Conservation (phyloP, 805 yeast species). For the Saturnispora diversa region DNA sequence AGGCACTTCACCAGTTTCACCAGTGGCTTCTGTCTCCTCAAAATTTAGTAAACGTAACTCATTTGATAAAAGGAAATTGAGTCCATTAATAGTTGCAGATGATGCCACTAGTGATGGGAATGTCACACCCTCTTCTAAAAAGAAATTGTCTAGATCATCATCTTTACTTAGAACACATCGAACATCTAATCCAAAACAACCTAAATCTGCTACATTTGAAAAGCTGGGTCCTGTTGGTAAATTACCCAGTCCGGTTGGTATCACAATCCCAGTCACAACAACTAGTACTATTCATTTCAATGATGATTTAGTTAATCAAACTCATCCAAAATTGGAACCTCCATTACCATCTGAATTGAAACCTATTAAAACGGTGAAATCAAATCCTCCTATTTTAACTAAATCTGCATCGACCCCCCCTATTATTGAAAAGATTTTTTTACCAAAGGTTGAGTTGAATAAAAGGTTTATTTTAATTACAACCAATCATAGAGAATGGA, state of each 20-base stretch:
- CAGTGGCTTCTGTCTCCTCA: slow-evolving; percentile 2
- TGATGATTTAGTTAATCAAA: slow-evolving; percentile 4
- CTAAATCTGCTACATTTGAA: slow-evolving; percentile 21
- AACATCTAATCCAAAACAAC: slow-evolving; percentile 3
- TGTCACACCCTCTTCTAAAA: not conserved
- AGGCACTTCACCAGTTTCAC: slow-evolving; percentile 7
- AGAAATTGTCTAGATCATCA: slow-evolving; percentile 4
- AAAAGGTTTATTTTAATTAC: slow-evolving; percentile 47
- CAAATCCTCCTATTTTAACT: not conserved
- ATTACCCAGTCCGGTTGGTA: slow-evolving; percentile 29
- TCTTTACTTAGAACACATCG: slow-evolving; percentile 2
- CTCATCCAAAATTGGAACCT: slow-evolving; percentile 14
- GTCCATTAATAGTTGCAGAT: not conserved
- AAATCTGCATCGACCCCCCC: not conserved
- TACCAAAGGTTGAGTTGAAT: slow-evolving; percentile 28
- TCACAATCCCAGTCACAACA: slow-evolving; percentile 28
- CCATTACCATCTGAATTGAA: not conserved
- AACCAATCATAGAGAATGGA: slow-evolving; percentile 49
- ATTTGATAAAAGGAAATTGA: slow-evolving; percentile 1
- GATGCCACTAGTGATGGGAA: not conserved
- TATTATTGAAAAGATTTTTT: slow-evolving; percentile 30
- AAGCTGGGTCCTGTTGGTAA: slow-evolving; percentile 31
- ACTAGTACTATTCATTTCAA: slow-evolving; percentile 22
- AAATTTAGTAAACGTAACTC: slow-evolving; percentile 6
- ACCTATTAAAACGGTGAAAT: not conserved